These are phyloP conservation scores for Acarospora socialis DNA, from an alignment of 2,329 filamentous ascomycete species.

Conservation along the genomic window DNA sequence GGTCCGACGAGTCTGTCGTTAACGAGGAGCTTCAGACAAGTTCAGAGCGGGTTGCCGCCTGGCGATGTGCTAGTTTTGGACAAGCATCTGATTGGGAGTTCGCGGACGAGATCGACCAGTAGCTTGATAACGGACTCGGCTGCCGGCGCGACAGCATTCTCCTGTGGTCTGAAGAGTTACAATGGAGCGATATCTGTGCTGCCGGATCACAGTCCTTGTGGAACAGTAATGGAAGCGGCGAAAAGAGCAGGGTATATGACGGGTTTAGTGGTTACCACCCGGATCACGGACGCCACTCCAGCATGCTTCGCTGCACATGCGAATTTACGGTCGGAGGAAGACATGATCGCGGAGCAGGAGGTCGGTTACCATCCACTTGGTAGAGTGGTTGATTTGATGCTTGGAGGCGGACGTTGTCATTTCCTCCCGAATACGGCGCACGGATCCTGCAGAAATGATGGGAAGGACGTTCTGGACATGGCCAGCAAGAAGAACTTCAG, in stretches of 20 bases:
- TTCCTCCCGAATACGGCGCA: constrained; percentile 71
- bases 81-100: constrained; percentile 78
- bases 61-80: constrained; percentile 69
- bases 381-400: constrained; percentile 75
- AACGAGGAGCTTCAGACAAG: constrained; percentile 75
- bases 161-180: constrained; percentile 85
- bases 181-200: constrained; percentile 89
- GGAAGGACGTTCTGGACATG: constrained; percentile 57
- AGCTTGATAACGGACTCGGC: constrained; percentile 89
- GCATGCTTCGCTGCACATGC: constrained; percentile 91
- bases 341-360: constrained; percentile 85
- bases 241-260: constrained; percentile 86
- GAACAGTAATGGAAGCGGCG: constrained; percentile 84
- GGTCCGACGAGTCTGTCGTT: constrained; percentile 79
- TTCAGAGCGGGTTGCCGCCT: constrained; percentile 55
- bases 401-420: constrained; percentile 86
- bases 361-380: constrained; percentile 78
- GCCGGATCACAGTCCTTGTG: constrained; percentile 74
- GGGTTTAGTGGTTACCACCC: constrained; percentile 85
- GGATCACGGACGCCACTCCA: constrained; percentile 89
- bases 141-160: constrained; percentile 93
- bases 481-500: constrained; percentile 69
- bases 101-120: constrained; percentile 68
- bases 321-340: constrained; percentile 63
- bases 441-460: constrained; percentile 70